Percentiles rank a stretch among this genome's conserved stretches.
phyloP scores from a whole-genome alignment of 73 alveolate species.

The Paramecium sonneborni region DNA sequence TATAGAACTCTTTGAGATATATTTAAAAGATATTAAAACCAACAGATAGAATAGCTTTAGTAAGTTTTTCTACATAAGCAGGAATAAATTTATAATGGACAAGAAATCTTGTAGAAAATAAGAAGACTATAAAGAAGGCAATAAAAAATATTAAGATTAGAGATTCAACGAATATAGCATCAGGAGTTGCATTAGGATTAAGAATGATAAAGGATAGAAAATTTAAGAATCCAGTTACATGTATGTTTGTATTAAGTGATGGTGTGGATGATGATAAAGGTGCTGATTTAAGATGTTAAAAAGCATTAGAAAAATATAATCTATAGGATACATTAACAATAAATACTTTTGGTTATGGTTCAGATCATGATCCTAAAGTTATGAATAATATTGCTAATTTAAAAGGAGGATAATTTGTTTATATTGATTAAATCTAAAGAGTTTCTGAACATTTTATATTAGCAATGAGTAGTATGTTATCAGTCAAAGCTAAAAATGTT shows the following conservation, averaged over 20 bases:
- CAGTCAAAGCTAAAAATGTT: conserved; percentile 67
- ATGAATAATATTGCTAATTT: conserved; percentile 38
- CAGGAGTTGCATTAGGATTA: conserved; percentile 52
- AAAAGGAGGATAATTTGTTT: conserved; percentile 43
- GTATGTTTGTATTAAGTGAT: conserved; percentile 53
- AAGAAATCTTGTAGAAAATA: conserved; percentile 40
- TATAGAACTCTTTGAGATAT: conserved; percentile 48
- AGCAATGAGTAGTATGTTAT: conserved; percentile 65
- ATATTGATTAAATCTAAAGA: conserved; percentile 60
- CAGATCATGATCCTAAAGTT: conserved; percentile 55
- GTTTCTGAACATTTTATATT: conserved; percentile 59
- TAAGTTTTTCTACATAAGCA: not conserved
- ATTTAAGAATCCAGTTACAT: conserved; percentile 58
- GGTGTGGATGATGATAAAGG: conserved; percentile 51
- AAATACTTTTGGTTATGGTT: conserved; percentile 60
- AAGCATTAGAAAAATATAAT: not conserved
- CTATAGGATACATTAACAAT: not conserved
- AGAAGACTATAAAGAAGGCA: not conserved
- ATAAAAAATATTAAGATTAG: not conserved
- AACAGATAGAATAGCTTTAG: conserved; percentile 33
- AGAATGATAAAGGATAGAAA: conserved; percentile 47
- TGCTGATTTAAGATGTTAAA: not conserved
- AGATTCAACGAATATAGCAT: conserved; percentile 51
- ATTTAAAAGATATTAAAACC: not conserved
- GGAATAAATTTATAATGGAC: not conserved